Evolutionary conservation across 208 protist species (phyloP).

Genomic region (Borovskyia barvae): DNA sequence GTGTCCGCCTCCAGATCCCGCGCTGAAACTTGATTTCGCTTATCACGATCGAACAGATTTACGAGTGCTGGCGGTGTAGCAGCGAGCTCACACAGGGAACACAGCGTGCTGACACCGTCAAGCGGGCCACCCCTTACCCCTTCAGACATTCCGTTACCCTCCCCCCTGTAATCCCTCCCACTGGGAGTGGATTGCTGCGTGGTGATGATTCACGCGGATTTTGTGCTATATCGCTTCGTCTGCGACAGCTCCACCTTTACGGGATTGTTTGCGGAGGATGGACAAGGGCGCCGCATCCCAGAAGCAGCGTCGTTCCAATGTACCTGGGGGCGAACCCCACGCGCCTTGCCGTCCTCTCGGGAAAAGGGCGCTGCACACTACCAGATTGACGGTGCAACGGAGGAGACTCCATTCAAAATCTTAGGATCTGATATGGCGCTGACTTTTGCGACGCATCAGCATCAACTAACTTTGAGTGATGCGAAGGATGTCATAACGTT

Average conservation of each 20-base stretch:
- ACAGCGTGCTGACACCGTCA: too few species aligned
- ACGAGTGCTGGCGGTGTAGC: too few species aligned
- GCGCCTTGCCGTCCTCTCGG: conserved; percentile 20
- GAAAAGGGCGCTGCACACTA: background rate
- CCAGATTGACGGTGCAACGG: conserved; percentile 17
- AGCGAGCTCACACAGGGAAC: too few species aligned
- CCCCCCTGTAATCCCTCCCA: too few species aligned
- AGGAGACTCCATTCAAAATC: conserved; percentile 47
- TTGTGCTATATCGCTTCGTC: conserved; percentile 80
- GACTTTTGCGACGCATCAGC: conserved; percentile 29
- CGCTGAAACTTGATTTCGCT: too few species aligned
- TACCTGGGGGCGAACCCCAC: conserved; percentile 52
- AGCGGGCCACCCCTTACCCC: too few species aligned
- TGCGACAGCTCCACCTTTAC: conserved; percentile 71
- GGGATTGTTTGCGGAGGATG: conserved; percentile 53
- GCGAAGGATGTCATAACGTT: conserved; percentile 67
- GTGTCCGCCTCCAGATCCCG: too few species aligned
- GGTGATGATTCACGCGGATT: conserved; percentile 53
- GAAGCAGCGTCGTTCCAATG: conserved; percentile 68
- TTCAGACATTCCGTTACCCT: too few species aligned
- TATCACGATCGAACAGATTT: too few species aligned
- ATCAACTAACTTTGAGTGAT: conserved; percentile 32
- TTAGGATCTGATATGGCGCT: conserved; percentile 64
- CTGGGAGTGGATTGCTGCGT: too few species aligned
- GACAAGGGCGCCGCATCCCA: conserved; percentile 48